A percentile compares a stretch with the other conserved stretches of the same genome.
phyloP scores from a whole-genome alignment of 768 basidiomycete genomes.

The Tricholoma saponaceum region DNA sequence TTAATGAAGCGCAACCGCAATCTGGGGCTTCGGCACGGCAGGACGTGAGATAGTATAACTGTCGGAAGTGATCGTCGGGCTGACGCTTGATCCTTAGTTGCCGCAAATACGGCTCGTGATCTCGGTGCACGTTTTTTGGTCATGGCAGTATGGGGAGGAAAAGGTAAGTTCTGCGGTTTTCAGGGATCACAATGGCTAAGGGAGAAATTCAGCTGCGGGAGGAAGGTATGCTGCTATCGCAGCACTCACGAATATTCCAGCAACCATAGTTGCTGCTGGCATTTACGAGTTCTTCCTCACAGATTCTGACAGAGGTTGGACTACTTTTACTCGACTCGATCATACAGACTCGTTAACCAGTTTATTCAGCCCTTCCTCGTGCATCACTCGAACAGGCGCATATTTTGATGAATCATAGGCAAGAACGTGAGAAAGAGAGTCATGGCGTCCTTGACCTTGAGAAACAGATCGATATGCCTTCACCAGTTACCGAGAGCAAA shows the following conservation, averaged over 20 bases:
- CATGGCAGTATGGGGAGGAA: constrained; percentile 56
- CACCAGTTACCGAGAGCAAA: background rate
- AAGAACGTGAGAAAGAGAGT: background rate
- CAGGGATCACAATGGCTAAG: background rate
- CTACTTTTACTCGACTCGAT: background rate
- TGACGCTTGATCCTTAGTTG: constrained; percentile 31
- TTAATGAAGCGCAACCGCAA: constrained; percentile 42
- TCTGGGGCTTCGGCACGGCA: constrained; percentile 58
- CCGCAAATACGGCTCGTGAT: constrained; percentile 67
- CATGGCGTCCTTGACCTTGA: background rate
- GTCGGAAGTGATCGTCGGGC: background rate
- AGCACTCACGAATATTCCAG: constrained; percentile 64
- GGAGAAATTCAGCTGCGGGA: constrained; percentile 37
- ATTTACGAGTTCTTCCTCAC: constrained; percentile 55
- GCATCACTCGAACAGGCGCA: background rate
- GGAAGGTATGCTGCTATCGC: constrained; percentile 58
- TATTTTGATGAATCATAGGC: background rate
- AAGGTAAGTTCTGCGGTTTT: constrained; percentile 23
- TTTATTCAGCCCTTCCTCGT: background rate
- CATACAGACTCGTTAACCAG: background rate
- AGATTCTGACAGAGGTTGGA: constrained; percentile 57
- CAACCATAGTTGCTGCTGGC: constrained; percentile 48
- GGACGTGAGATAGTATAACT: constrained; percentile 32
- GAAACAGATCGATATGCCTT: background rate
- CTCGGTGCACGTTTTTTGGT: constrained; percentile 60